These are phyloP conservation scores for Cryomyces minteri DNA, from an alignment of 495 filamentous ascomycete species.

Conservation along the genomic window DNA sequence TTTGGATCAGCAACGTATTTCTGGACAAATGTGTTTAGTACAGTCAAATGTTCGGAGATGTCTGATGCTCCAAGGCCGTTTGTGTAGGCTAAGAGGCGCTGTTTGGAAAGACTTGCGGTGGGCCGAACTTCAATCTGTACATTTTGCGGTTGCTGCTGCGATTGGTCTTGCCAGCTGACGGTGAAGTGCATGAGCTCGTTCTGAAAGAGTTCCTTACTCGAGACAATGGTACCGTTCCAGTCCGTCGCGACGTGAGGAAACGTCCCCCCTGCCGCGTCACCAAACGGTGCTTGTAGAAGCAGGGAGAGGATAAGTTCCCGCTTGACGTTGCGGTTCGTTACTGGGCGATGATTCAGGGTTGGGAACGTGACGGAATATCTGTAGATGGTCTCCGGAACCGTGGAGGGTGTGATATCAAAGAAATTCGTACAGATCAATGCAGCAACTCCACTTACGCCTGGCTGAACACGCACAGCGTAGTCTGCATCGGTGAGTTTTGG, in stretches of 20 bases:
- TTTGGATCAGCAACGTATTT: no score
- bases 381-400: neutral
- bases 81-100: no score
- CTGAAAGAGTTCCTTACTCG: neutral
- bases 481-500: no score
- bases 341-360: neutral
- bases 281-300: neutral
- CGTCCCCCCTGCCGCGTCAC: neutral
- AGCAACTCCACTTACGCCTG: no score
- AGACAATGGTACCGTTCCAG: neutral
- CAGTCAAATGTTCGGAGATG: no score
- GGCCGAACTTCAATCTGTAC: no score
- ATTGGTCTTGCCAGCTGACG: neutral
- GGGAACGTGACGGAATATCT: neutral
- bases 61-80: no score
- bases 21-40: no score
- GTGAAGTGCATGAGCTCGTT: no score
- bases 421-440: neutral
- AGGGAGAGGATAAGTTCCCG: neutral
- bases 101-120: no score
- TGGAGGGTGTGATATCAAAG: neutral
- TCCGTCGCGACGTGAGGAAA: neutral
- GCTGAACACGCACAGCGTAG: no score
- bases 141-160: no score
- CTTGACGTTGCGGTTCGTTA: neutral